These are phyloP conservation scores for Brasilioporus rufonigricans DNA, from an alignment of 768 basidiomycete genomes.

Conservation along the genomic window DNA sequence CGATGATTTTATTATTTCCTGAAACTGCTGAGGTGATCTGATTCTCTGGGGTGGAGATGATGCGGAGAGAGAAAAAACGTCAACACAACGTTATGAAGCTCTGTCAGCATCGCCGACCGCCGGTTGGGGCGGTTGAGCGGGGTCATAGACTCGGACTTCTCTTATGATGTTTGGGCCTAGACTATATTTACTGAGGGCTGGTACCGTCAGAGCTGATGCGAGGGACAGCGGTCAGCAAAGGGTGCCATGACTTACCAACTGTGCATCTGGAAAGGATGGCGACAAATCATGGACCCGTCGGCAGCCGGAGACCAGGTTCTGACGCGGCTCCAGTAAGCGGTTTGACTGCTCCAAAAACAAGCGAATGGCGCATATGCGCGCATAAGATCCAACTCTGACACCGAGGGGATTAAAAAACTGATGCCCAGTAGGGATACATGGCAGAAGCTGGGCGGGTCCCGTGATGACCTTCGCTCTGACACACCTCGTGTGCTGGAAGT, in stretches of 20 bases:
- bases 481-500: conserved; percentile 16
- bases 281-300: neutral
- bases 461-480: conserved; percentile 9
- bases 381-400: conserved; percentile 2
- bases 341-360: neutral
- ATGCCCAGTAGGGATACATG: neutral
- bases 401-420: conserved; percentile 14
- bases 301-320: neutral
- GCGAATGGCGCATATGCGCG: conserved; percentile 9
- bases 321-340: neutral
- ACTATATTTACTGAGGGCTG: neutral
- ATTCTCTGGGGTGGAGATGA: conserved; percentile 7
- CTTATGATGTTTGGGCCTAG: neutral
- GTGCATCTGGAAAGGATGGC: neutral
- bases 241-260: neutral
- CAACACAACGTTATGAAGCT: neutral
- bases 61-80: conserved; percentile 4
- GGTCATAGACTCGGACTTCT: neutral
- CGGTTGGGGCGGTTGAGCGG: neutral
- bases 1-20: neutral
- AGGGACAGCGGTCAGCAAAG: neutral
- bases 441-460: conserved; percentile 6
- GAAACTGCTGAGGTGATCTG: conserved; percentile 6
- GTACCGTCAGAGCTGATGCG: too few relatives aligned
- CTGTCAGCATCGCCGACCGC: neutral